Percentiles rank a stretch among this genome's conserved stretches.
These are phyloP conservation scores for Dactylellina haptotyla DNA, from an alignment of 2,329 filamentous ascomycete species.

Conservation along the genomic window DNA sequence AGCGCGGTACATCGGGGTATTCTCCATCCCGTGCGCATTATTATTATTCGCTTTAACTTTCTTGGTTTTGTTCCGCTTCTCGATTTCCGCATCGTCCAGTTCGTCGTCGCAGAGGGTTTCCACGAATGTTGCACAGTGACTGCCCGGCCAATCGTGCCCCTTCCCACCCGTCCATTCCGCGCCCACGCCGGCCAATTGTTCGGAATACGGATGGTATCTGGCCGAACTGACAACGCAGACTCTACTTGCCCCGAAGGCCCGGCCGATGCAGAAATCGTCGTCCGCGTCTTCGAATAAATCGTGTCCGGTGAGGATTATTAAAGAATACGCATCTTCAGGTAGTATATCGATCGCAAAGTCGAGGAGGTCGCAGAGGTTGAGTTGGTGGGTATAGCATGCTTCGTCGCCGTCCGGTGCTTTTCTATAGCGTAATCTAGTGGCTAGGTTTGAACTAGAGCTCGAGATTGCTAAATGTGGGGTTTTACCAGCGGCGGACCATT, in stretches of 20 bases:
- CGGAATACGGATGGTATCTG: conserved; percentile 69
- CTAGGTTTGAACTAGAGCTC: conserved; percentile 64
- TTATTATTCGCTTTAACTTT: not conserved
- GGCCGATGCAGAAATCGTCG: conserved; percentile 74
- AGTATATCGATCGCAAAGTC: conserved; percentile 68
- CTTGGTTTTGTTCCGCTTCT: not conserved
- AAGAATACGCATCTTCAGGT: conserved; percentile 69
- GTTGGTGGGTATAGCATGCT: conserved; percentile 61
- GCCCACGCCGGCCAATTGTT: conserved; percentile 60
- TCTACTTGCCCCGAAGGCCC: conserved; percentile 73
- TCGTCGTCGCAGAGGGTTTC: conserved; percentile 16
- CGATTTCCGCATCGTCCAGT: conserved; percentile 54
- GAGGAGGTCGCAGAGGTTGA: conserved; percentile 72
- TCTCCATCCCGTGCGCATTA: conserved; percentile 6
- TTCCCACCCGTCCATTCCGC: conserved; percentile 56
- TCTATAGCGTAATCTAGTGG: conserved; percentile 60
- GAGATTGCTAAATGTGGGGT: conserved; percentile 59
- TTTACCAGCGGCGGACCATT: conserved; percentile 38
- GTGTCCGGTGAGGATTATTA: conserved; percentile 70
- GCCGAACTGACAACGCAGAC: conserved; percentile 72
- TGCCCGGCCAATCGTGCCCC: conserved; percentile 42
- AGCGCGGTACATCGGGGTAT: conserved; percentile 53
- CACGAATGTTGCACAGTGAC: conserved; percentile 30
- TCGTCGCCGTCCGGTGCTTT: conserved; percentile 15
- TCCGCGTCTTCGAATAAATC: conserved; percentile 74